Conservation (phyloP, 2,329 filamentous ascomycete genomes). For the Neofusicoccum umdonicola region DNA sequence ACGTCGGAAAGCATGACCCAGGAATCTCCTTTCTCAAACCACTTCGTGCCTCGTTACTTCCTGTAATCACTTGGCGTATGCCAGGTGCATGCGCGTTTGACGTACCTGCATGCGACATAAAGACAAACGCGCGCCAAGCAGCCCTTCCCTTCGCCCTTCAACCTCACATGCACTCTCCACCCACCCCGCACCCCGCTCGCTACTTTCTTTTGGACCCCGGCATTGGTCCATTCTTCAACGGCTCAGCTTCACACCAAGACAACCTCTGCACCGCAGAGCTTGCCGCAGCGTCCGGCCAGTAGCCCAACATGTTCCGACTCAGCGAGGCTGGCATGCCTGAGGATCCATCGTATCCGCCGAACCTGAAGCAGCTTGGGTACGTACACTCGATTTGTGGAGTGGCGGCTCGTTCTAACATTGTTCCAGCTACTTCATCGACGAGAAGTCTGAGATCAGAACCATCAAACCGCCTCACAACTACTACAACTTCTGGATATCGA, state of each 20-base stretch:
- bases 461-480: constrained; percentile 65
- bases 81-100: neutral
- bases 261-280: too few species aligned
- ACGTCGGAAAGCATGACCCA: neutral
- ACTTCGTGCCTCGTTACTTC: neutral
- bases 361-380: constrained; percentile 72
- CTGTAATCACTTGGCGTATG: too few species aligned
- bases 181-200: neutral
- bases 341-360: constrained; percentile 64
- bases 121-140: neutral
- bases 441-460: constrained; percentile 70
- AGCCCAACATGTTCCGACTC: constrained; percentile 73
- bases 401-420: constrained; percentile 5
- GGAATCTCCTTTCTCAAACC: neutral
- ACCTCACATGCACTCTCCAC: neutral
- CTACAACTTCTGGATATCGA: constrained; percentile 72
- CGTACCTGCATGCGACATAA: neutral
- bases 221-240: neutral
- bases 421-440: constrained; percentile 73
- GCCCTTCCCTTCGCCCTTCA: neutral
- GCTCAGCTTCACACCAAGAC: too few species aligned
- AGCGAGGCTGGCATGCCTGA: constrained; percentile 65
- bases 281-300: too few species aligned
- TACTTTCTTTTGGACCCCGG: neutral
- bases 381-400: constrained; percentile 22